Evolutionary conservation across 139 green algal genomes (phyloP), one percentile per base, ranked within the genome.

Genomic region (Tetradesmus obliquus): DNA sequence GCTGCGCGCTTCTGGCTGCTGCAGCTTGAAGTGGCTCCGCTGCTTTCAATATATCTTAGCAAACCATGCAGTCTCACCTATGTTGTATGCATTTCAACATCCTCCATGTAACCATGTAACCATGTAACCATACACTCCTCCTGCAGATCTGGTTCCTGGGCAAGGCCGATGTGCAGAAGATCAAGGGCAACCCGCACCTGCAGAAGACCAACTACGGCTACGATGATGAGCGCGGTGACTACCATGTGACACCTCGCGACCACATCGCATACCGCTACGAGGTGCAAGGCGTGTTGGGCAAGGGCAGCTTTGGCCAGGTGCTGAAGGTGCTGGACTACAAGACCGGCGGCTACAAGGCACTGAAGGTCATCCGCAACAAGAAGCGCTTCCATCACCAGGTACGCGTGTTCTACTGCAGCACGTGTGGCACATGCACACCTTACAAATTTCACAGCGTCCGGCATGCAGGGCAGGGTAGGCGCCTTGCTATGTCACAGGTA

Each of bases 361-460:
- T 99, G 22, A 99, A 99, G 92, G 91, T 99, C 82, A 98, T 99
- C 72, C 94, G 96, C 79, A 98, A 98, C 95, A 98, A 98, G 94
- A 98, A 97, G 93, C 94, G 96, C 85, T 99, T 98, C 93, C 96
- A 98, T 91, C 90, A 96, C 57, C 96, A 98, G 94, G 96, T 95
- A n/a, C 88, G 95, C 45, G 84, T 97, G 4, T n/a, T 22, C 94
- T 96, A 86, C 89, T 97, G 62, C 95, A 96, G 87, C 93, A 96
- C 22, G 80, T 96, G n/a, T 54, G 79, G 17, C 87, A 72, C 20
- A 62, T 91, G 66, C 79, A 54, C 58, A 45, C 32, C 32, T 45
- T 45, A 45, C 32, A 45, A 45, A 45, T 45, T 45, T 45, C 32
- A 45, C 32, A 45, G 32, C 32, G 32, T 45, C 32, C 32, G 32